Evolutionary conservation across 164 flowering plant genomes (phyloP).

Genomic region (Piper longum): DNA sequence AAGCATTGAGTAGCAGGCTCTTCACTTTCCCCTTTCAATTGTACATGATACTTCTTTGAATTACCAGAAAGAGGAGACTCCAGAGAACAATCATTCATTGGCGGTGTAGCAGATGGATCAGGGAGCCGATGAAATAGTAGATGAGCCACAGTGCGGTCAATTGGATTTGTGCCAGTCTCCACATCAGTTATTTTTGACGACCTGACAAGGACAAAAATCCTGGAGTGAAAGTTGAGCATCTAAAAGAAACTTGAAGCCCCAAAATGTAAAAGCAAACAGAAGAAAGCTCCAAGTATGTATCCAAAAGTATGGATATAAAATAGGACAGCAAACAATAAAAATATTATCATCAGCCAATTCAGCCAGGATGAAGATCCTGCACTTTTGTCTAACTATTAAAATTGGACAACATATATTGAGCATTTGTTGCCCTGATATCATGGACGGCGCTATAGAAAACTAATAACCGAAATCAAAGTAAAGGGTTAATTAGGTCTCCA

Average conservation of each 20-base stretch:
- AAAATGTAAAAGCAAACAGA: neutral
- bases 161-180: conserved; percentile 77
- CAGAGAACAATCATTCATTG: conserved; percentile 15
- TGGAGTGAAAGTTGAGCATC: neutral
- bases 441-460: too few relatives aligned
- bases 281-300: neutral
- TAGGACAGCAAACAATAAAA: too few relatives aligned
- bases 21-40: conserved; percentile 7
- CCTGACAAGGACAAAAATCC: conserved; percentile 19
- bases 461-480: too few relatives aligned
- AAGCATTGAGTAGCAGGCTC: conserved; percentile 13
- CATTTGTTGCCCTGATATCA: too few relatives aligned
- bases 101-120: conserved; percentile 25
- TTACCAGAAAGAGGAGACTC: conserved; percentile 33
- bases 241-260: neutral
- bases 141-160: conserved; percentile 77
- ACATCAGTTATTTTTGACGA: conserved; percentile 19
- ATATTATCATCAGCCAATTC: too few relatives aligned
- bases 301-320: too few relatives aligned
- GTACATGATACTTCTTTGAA: conserved; percentile 10
- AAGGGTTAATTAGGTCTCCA: too few relatives aligned
- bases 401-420: too few relatives aligned
- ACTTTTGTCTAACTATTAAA: too few relatives aligned
- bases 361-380: too few relatives aligned
- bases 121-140: conserved; percentile 64